These are phyloP conservation scores for Candida adriatica DNA, from an alignment of 805 yeast species.

Conservation along the genomic window DNA sequence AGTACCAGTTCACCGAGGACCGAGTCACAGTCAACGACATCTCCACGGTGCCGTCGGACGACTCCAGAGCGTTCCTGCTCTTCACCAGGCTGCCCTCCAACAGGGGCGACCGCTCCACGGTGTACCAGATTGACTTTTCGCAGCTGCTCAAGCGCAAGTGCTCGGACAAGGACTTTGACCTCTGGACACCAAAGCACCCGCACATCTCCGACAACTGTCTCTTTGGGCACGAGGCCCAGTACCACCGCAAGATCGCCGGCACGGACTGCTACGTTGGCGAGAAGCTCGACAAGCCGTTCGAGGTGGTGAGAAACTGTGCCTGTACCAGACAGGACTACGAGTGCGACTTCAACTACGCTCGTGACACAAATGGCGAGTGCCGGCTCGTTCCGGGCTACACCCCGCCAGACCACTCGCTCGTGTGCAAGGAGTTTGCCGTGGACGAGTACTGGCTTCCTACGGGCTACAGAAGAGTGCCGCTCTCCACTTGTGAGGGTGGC, in stretches of 20 bases:
- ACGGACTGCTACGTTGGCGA: conserved; percentile 62
- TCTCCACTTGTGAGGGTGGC: conserved; percentile 85
- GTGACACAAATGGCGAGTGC: conserved; percentile 77
- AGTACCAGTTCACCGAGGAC: conserved; percentile 52
- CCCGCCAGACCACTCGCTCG: conserved; percentile 56
- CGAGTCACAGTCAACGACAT: conserved; percentile 58
- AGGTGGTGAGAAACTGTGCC: conserved; percentile 58
- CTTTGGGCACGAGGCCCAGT: conserved; percentile 63
- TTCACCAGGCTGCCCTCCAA: conserved; percentile 43
- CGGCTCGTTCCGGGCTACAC: conserved; percentile 66
- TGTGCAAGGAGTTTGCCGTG: conserved; percentile 50
- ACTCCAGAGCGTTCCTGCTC: conserved; percentile 70
- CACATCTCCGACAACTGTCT: conserved; percentile 44
- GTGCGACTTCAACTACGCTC: conserved; percentile 82
- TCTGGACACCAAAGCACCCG: conserved; percentile 58
- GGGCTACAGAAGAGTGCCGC: conserved; percentile 82
- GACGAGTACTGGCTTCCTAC: conserved; percentile 82
- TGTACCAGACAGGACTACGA: conserved; percentile 87
- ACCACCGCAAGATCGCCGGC: conserved; percentile 50
- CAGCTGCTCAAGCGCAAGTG: conserved; percentile 49
- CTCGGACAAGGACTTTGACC: conserved; percentile 55
- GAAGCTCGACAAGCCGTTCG: conserved; percentile 51
- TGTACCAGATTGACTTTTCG: conserved; percentile 53
- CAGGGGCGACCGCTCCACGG: conserved; percentile 38
- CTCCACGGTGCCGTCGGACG: conserved; percentile 87